Percentiles rank a stretch among this genome's conserved stretches.
Conservation (phyloP, 768 basidiomycete species). For the Mycena galericulata region DNA sequence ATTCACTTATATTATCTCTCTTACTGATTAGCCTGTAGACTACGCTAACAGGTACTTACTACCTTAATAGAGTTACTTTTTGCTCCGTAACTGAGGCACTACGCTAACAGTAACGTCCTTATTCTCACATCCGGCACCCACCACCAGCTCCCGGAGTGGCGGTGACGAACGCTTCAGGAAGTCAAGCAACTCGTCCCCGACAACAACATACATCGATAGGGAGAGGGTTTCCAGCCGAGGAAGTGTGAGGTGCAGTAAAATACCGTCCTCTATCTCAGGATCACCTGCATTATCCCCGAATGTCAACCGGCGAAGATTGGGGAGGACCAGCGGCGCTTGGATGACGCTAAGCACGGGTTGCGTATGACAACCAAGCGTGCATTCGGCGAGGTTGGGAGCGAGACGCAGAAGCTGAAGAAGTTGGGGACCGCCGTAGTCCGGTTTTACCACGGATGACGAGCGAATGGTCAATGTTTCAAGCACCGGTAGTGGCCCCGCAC, state of each 20-base stretch:
- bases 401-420: too few relatives aligned
- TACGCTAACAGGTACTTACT: conserved; percentile 8
- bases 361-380: too few relatives aligned
- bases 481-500: background rate
- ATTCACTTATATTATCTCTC: background rate
- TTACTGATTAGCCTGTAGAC: conserved; percentile 8
- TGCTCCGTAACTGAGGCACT: conserved; percentile 20
- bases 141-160: background rate
- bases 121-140: too few relatives aligned
- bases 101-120: too few relatives aligned
- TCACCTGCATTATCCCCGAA: background rate
- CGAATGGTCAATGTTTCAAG: background rate
- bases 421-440: too few relatives aligned
- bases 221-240: too few relatives aligned
- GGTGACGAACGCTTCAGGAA: conserved; percentile 2
- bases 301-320: background rate
- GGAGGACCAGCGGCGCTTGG: background rate
- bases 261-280: background rate
- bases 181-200: background rate
- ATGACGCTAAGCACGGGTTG: too few relatives aligned
- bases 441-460: too few relatives aligned
- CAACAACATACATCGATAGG: background rate
- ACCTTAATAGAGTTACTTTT: conserved; percentile 10
- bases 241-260: background rate
- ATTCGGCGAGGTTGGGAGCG: too few relatives aligned